Evolutionary conservation across 371 early-diverging fungal genomes (phyloP), one percentile per base, ranked within the genome.

Genomic region (Sporodiniella umbellata): DNA sequence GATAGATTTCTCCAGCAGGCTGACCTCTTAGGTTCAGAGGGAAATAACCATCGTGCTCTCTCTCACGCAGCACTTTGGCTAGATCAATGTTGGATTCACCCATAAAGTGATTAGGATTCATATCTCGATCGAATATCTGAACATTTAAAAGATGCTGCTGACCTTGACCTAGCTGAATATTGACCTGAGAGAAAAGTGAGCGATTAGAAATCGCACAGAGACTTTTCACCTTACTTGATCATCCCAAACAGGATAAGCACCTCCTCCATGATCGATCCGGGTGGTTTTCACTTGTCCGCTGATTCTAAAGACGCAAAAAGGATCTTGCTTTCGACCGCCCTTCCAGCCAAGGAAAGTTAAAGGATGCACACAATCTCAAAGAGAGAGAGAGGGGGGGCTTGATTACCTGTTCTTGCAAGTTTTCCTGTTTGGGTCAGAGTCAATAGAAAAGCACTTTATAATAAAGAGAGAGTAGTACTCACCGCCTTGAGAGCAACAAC

Each of bases 21-120:
- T 51, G 28, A 15, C 60, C 52, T 49, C 38, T 21, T 18, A 21
- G 28, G 10, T 33, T 44, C 21, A 71, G 37, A 26, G 54, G 53
- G 22, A 62, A 64, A 54, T 60, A 71, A 0, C 67, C 64, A 58
- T 70, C 70, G 43, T 55, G 56, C 30, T 70, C 67, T 3, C 53
- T 54, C 3, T 63, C 60, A 17, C 45, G 25, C 12, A 70, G 53
- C 5, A 70, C 70, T 43, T 54, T 51, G 12, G 51, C 19, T 21
- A 70, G 44, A 35, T 70, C 67, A 39, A 70, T 35, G 0, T 42
- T 10, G 6, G 51, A 48, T 21, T 66, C 67, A 4, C 54, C 70
- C 60, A 70, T 57, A 10, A 70, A 38, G 17, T 64, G 55, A 8
- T 24, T 48, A 7, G 60, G 61, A 10, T 56, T 53, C 5, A 48